Base-by-base conservation (phyloP, 2,329 filamentous ascomycete species). In the Cladobotryum protrusum region DNA sequence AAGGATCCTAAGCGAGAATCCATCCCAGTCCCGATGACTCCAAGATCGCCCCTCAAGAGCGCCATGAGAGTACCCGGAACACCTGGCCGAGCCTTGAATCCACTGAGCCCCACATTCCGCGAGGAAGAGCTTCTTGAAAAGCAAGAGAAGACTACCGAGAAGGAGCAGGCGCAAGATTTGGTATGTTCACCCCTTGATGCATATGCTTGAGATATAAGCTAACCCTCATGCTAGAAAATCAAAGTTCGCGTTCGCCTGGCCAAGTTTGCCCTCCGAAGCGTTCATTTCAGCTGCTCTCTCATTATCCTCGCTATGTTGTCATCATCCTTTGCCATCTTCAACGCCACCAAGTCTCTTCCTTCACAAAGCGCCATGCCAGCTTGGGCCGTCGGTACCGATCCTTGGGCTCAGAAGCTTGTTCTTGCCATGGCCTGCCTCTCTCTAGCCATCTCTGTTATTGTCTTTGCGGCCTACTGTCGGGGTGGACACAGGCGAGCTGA, bases 201-300 rank as follows among this genome's bases (percentile, higher is more conserved):
- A 11, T 14, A n/a, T 34, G 29, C 14, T 34, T 13, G 20, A 9
- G 20, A n/a, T 44, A 12, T 19, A 36, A 45, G 39, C 19, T 41
- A 43, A 62, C 60, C 66, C 39, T 4, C 20, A 49, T 6, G 52
- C 43, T 64, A 96, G 92, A 95, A 87, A 85, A 82, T 95, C 67
- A 97, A 96, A 74, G 85, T 85, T 34, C 83, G 89, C 58, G 91
- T 97, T 33, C 84, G 93, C 43, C 78, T 97, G 69, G 93, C 92
- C 59, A 99, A 99, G 75, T 85, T 97, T 61, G 82, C 95, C 55
- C 83, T 99, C n/a, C 86, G 93, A 57, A 86, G 89, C 50, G 87
- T 97, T 72, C 96, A 92, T 77, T 97, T 99, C 70, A 90, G 89
- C 69, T 99, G 93, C 76, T 92, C 88, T 67, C 78, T 97, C 53